phyloP scores from a whole-genome alignment of 305 asterid species.

The Nicotiana rustica region DNA sequence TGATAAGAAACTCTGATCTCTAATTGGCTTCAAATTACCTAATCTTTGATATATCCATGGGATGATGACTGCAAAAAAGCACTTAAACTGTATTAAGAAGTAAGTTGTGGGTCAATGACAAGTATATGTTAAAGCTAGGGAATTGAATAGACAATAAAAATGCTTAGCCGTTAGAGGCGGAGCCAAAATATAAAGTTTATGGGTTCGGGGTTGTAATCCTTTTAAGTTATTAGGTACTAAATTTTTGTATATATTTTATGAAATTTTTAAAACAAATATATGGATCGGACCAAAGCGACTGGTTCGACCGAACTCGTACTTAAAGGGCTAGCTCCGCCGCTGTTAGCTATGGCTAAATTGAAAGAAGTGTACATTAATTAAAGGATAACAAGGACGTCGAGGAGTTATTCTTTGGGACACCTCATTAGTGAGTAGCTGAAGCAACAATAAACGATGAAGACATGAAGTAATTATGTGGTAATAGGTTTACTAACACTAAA shows the following conservation, averaged over 20 bases:
- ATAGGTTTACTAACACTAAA: neutral
- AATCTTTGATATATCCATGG: neutral
- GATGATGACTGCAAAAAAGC: neutral
- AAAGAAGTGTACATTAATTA: neutral
- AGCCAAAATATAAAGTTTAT: no score
- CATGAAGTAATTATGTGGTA: neutral
- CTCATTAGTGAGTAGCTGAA: neutral
- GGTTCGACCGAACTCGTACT: no score
- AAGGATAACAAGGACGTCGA: neutral
- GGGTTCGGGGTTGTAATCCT: no score
- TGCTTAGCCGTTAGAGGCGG: no score
- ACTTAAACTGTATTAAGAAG: neutral
- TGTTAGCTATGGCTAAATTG: neutral
- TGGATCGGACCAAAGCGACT: no score
- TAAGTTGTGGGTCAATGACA: constrained; percentile 2
- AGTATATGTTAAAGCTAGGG: neutral
- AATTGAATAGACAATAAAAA: neutral
- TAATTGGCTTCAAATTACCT: constrained; percentile 17
- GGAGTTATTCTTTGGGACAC: neutral
- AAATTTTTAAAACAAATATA: no score
- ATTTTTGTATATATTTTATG: no score
- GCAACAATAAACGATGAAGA: neutral
- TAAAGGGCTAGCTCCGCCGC: no score
- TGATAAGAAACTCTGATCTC: neutral
- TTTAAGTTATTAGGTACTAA: no score